Conservation (phyloP, 805 yeast genomes). For the Sugiyamaella qingdaonensis region DNA sequence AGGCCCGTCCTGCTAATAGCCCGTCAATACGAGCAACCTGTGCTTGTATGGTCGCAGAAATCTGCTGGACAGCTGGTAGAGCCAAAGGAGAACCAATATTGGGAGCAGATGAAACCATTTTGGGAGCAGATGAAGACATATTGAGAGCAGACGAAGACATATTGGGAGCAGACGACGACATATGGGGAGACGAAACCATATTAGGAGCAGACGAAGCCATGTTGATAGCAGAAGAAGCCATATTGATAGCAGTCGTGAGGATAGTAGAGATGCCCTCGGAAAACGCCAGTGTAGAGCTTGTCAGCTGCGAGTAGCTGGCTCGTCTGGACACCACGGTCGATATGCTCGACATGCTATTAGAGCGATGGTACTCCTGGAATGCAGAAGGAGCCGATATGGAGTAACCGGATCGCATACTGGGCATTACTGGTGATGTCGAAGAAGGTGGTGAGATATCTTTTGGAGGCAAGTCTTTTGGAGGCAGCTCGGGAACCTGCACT, state of each 20-base stretch:
- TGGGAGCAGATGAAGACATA: background rate
- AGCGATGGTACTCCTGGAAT: background rate
- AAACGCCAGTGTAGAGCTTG: background rate
- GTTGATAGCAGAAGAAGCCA: background rate
- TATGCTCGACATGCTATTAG: background rate
- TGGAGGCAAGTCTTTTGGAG: background rate
- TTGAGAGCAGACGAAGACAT: background rate
- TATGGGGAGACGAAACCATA: no score
- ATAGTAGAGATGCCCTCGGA: background rate
- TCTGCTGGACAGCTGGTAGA: background rate
- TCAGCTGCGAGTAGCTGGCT: background rate
- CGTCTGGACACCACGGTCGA: background rate
- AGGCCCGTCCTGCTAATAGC: background rate
- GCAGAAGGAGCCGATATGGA: no score
- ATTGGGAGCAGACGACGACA: no score
- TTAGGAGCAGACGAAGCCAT: no score
- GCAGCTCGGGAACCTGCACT: conserved; percentile 14
- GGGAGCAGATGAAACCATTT: no score
- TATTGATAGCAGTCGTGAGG: background rate
- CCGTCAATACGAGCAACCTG: background rate
- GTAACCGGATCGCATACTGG: no score
- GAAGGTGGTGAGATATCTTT: background rate
- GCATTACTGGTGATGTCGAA: background rate
- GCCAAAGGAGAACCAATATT: no score
- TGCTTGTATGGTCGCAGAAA: background rate